These are phyloP conservation scores for Paecilomyces niveus DNA, from an alignment of 2,329 filamentous ascomycete genomes.

Conservation along the genomic window DNA sequence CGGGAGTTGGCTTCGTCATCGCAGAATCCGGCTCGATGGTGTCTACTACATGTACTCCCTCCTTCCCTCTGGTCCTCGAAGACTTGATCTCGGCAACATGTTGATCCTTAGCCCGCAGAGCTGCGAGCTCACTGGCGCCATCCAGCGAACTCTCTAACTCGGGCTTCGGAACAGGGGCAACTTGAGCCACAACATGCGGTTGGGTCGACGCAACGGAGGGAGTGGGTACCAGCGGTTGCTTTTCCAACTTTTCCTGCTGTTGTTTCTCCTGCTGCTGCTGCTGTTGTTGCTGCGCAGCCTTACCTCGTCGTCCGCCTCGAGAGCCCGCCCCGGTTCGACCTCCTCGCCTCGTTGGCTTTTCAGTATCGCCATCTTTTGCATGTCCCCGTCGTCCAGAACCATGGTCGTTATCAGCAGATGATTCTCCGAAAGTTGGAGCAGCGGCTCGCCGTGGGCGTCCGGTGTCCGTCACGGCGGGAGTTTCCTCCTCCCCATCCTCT, in stretches of 20 bases:
- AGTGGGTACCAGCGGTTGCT: not conserved
- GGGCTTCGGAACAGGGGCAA: constrained; percentile 18
- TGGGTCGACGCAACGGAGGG: constrained; percentile 5
- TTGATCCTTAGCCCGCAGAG: constrained; percentile 5
- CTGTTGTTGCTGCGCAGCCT: constrained; percentile 23
- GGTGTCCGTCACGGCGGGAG: constrained; percentile 42
- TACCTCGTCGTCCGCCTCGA: constrained; percentile 29
- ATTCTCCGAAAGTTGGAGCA: constrained; percentile 42
- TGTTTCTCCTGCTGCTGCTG: constrained; percentile 10
- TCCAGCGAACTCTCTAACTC: constrained; percentile 17
- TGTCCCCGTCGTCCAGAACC: constrained; percentile 26
- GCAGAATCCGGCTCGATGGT: constrained; percentile 22
- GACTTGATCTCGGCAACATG: constrained; percentile 12
- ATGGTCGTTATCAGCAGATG: constrained; percentile 25
- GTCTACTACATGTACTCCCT: constrained; percentile 29
- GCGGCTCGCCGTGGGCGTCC: constrained; percentile 43
- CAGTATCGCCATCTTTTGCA: constrained; percentile 28
- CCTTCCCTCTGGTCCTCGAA: constrained; percentile 24
- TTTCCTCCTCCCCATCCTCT: constrained; percentile 38
- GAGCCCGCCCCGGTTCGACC: constrained; percentile 23
- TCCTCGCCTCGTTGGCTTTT: constrained; percentile 29
- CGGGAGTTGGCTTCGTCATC: constrained; percentile 14
- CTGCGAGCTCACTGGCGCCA: constrained; percentile 11
- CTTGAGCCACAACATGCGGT: constrained; percentile 8
- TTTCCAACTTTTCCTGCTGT: not conserved